Evolutionary conservation across 2,329 filamentous ascomycete genomes (phyloP).

Genomic region (Fonsecaea erecta): DNA sequence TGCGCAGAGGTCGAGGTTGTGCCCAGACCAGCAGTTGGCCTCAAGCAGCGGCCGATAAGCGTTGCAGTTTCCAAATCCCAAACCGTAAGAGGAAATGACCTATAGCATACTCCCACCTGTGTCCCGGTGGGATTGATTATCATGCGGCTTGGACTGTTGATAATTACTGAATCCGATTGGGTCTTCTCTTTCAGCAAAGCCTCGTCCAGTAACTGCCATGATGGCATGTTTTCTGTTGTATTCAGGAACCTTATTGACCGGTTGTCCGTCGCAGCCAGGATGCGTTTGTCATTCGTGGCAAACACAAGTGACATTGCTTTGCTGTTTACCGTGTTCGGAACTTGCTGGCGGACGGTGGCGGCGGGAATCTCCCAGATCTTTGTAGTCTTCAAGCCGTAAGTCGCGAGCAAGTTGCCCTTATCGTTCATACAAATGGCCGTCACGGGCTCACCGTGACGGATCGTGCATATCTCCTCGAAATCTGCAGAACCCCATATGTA

Average conservation of each 20-base stretch:
- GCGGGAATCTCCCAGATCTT: constrained; percentile 35
- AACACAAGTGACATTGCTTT: constrained; percentile 27
- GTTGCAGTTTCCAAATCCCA: constrained; percentile 26
- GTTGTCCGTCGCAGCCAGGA: constrained; percentile 19
- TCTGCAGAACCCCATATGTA: constrained; percentile 37
- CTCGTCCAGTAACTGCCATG: constrained; percentile 5
- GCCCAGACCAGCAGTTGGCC: not conserved
- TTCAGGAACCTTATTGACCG: constrained; percentile 11
- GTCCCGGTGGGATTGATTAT: constrained; percentile 28
- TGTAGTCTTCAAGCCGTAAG: constrained; percentile 32
- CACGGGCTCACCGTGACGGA: constrained; percentile 35
- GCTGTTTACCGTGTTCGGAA: constrained; percentile 23
- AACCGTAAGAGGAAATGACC: constrained; percentile 32
- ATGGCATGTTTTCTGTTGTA: not conserved
- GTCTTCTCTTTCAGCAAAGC: constrained; percentile 15
- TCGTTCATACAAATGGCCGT: constrained; percentile 28
- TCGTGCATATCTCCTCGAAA: constrained; percentile 33
- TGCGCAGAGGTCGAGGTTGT: not conserved
- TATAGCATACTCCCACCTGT: constrained; percentile 34
- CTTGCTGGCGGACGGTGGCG: constrained; percentile 19
- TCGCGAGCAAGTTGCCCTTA: constrained; percentile 30
- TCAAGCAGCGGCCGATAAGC: constrained; percentile 16
- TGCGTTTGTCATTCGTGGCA: constrained; percentile 9
- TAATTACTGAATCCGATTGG: not conserved
- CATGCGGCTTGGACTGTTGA: constrained; percentile 32